phyloP scores from a whole-genome alignment of 495 filamentous ascomycete genomes.

The Collariella sp. region DNA sequence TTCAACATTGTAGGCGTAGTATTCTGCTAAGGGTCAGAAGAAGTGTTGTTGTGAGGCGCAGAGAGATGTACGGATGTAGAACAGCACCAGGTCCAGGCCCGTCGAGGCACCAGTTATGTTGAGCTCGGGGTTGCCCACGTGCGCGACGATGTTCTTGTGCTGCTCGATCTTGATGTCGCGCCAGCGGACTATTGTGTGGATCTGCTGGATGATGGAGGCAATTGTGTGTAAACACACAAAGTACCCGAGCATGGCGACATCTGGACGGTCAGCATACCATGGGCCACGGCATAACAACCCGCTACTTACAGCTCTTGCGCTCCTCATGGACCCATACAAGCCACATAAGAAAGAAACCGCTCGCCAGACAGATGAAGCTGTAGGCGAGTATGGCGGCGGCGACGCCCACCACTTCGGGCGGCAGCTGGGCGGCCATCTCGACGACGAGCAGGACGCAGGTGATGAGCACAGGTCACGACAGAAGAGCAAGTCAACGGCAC shows the following conservation, averaged over 20 bases:
- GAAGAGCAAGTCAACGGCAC: not conserved
- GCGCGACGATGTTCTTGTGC: constrained; percentile 27
- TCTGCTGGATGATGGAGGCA: constrained; percentile 39
- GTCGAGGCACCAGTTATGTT: constrained; percentile 39
- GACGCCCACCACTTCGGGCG: constrained; percentile 29
- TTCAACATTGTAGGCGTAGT: constrained; percentile 43
- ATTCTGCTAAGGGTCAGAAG: constrained; percentile 26
- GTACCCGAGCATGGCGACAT: constrained; percentile 36
- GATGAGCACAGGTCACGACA: not conserved
- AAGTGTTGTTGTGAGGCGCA: not conserved
- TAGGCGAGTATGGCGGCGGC: constrained; percentile 35
- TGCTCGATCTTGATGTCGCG: constrained; percentile 35
- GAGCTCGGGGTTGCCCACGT: constrained; percentile 35
- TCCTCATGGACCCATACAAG: constrained; percentile 39
- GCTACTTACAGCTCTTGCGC: constrained; percentile 39
- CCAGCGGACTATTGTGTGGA: constrained; percentile 38
- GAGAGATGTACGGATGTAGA: constrained; percentile 36
- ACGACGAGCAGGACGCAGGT: not conserved
- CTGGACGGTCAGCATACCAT: constrained; percentile 19
- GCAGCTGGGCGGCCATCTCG: constrained; percentile 36
- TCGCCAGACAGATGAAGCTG: constrained; percentile 33
- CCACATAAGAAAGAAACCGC: constrained; percentile 30
- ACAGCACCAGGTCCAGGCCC: constrained; percentile 37
- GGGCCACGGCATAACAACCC: not conserved
- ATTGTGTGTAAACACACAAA: constrained; percentile 32